Conservation (phyloP, 148 eudicot species). For the Amaranthus cruentus region DNA sequence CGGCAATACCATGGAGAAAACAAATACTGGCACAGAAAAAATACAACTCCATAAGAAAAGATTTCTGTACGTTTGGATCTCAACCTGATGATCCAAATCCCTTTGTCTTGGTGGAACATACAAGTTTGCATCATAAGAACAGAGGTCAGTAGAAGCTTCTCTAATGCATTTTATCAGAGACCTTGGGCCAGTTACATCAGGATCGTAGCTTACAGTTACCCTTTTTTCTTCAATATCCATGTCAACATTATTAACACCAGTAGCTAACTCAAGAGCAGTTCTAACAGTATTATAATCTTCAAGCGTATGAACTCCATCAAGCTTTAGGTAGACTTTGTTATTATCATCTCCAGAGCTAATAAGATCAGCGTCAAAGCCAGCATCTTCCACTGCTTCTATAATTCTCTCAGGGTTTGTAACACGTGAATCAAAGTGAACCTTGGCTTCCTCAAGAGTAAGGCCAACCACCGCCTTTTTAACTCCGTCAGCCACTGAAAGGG, state of each 20-base stretch:
- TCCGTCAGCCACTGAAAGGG: slow-evolving; percentile 66
- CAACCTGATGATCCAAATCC: slow-evolving; percentile 58
- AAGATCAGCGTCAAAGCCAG: slow-evolving; percentile 92
- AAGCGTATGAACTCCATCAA: slow-evolving; percentile 52
- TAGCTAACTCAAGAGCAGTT: slow-evolving; percentile 51
- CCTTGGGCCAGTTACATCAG: slow-evolving; percentile 81
- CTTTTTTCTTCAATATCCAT: slow-evolving; percentile 49
- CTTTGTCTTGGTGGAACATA: slow-evolving; percentile 61
- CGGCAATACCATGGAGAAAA: slow-evolving; percentile 86
- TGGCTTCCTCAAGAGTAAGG: slow-evolving; percentile 92
- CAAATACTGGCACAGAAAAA: slow-evolving; percentile 72
- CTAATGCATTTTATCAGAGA: slow-evolving; percentile 59
- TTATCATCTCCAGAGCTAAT: slow-evolving; percentile 69
- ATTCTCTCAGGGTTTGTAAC: slow-evolving; percentile 45
- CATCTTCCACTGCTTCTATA: slow-evolving; percentile 67
- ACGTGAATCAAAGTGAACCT: slow-evolving; percentile 86
- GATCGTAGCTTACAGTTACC: slow-evolving; percentile 62
- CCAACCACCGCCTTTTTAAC: slow-evolving; percentile 91
- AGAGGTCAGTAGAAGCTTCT: slow-evolving; percentile 48
- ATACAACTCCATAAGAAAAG: slow-evolving; percentile 85
- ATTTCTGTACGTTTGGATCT: slow-evolving; percentile 48
- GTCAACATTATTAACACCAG: slow-evolving; percentile 73
- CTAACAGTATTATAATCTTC: slow-evolving; percentile 47
- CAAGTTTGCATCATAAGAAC: slow-evolving; percentile 55
- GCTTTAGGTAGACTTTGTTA: slow-evolving; percentile 61